Base-by-base conservation (phyloP, 192 early-diverging fungal species). In the Coemansia javaensis region DNA sequence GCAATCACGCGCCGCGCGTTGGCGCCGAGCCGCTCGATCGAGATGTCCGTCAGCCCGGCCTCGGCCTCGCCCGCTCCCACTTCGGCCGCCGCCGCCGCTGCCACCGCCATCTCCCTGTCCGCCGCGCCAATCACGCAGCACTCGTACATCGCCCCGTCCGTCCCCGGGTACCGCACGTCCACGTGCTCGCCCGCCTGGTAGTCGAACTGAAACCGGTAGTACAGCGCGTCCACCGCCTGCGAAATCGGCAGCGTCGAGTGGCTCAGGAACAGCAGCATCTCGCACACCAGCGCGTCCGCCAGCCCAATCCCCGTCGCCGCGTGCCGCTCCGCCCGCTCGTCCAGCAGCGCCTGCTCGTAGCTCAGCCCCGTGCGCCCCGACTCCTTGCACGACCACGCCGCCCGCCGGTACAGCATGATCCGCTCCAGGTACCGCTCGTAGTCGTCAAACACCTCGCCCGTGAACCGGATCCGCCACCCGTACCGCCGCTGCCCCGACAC, bases 321-420 rank as follows among this genome's bases (percentile, higher is more conserved):
- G 13, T 81, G 78, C 37, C 75, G 73, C 35, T 82, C 82, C 11
- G 80, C 78, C 9, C 77, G 67, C 53, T 97, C 94, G 12, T 81
- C 85, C 30, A 82, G 61, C 16, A 87, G 59, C 0, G 94, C 94
- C 50, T 92, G 81, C 47, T 83, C 79, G 48, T 85, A 97, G 0
- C 87, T 91, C 40, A 97, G 63, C 32, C 80, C 66, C 17, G 66
- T 59, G 51, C 83, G 86, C 1, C 91, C 88, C 1, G 89, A 88
- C 5, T 73, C 70, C 35, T 80, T 77, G 66, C 91, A 94, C 47
- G 87, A 77, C 84, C 91, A 97, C 18, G 80, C 59, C 31, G 75
- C 78, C 44, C 83, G 81, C 18, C 78, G 75, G 52, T 92, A 91
- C 12, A 90, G 70, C 21, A 64, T 51, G 32, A 79, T 71, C 8